Conservation (phyloP, 208 protist species). For the Endotrypanum monterogeii region DNA sequence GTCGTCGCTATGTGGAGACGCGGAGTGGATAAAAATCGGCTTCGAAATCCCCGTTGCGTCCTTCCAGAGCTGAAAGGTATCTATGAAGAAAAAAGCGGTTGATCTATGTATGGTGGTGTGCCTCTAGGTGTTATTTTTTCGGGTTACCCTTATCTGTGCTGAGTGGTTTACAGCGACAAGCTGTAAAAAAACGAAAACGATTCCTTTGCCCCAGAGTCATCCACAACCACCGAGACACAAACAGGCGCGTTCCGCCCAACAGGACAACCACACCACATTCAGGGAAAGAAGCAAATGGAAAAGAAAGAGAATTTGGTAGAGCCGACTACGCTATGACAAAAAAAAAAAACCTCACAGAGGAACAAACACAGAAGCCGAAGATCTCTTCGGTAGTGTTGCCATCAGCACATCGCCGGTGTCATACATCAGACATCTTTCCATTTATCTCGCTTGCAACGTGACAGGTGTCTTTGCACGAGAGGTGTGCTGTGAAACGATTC, state of each 20-base stretch:
- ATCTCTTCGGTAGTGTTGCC: too few relatives aligned
- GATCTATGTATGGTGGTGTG: not conserved
- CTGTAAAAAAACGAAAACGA: not conserved
- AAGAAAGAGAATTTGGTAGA: too few relatives aligned
- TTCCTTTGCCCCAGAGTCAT: too few relatives aligned
- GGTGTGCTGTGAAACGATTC: not conserved
- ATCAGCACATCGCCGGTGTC: too few relatives aligned
- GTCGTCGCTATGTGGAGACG: not conserved
- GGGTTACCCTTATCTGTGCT: not conserved
- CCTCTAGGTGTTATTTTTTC: not conserved
- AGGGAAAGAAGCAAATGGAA: too few relatives aligned
- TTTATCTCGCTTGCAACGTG: not conserved
- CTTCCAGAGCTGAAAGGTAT: not conserved
- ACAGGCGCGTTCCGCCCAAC: not conserved
- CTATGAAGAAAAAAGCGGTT: not conserved
- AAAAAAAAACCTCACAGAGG: too few relatives aligned
- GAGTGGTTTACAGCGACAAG: too few relatives aligned
- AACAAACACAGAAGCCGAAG: too few relatives aligned
- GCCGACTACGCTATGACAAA: too few relatives aligned
- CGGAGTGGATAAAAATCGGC: not conserved
- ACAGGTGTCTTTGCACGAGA: not conserved
- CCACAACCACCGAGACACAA: not conserved
- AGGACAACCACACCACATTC: too few relatives aligned
- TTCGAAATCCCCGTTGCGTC: not conserved
- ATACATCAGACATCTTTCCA: not conserved